Conservation (phyloP, 2,329 filamentous ascomycete genomes). For the Pseudocercospora vitis region DNA sequence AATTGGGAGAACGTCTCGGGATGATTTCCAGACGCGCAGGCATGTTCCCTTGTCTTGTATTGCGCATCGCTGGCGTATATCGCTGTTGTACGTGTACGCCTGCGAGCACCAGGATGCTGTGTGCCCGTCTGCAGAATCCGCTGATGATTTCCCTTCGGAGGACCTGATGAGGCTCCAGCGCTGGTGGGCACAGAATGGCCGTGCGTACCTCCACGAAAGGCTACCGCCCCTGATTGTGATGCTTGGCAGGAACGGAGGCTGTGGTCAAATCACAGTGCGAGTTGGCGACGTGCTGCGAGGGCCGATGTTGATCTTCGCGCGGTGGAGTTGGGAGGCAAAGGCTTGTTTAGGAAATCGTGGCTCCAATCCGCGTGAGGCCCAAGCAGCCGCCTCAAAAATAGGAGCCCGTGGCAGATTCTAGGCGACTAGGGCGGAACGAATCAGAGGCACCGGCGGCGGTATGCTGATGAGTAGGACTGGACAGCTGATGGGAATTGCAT, state of each 20-base stretch:
- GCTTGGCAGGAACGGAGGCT: background rate
- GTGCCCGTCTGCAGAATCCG: background rate
- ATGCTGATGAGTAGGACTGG: too few species aligned
- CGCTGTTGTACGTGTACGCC: background rate
- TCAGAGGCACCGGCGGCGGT: too few species aligned
- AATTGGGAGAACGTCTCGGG: background rate
- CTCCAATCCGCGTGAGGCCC: too few species aligned
- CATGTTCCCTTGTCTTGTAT: background rate
- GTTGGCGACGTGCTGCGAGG: background rate
- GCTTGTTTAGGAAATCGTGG: background rate
- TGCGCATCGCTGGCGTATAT: background rate
- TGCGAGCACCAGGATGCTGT: background rate
- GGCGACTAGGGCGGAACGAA: too few species aligned
- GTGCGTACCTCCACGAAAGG: background rate
- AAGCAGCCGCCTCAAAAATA: too few species aligned
- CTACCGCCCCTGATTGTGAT: background rate
- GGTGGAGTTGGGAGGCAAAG: background rate
- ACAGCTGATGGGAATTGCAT: too few species aligned
- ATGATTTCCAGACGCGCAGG: background rate
- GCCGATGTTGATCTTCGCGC: slow-evolving; percentile 1
- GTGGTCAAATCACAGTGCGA: background rate
- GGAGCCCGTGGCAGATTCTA: too few species aligned
- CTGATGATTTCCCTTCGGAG: background rate
- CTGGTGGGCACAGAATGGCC: background rate
- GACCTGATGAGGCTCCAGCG: background rate